Evolutionary conservation across 148 eudicot species (phyloP).

Genomic region (Pouteria glomerata): DNA sequence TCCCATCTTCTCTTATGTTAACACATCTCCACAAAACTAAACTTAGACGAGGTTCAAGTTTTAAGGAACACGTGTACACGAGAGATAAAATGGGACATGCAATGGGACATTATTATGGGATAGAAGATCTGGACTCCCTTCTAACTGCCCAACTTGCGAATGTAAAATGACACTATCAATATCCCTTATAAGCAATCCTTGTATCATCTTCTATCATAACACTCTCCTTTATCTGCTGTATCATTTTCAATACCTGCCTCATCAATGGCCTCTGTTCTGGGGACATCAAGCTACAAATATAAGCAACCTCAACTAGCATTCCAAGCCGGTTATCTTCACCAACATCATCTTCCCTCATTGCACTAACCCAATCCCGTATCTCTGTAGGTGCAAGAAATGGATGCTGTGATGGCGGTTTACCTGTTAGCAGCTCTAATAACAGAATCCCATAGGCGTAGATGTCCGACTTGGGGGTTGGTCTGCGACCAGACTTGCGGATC

Average conservation of each 20-base stretch:
- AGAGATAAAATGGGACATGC: too few relatives aligned
- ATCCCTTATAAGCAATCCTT: too few relatives aligned
- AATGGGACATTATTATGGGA: too few relatives aligned
- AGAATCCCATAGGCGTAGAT: conserved; percentile 60
- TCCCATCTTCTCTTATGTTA: too few relatives aligned
- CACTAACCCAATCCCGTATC: conserved; percentile 51
- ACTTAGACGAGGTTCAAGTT: too few relatives aligned
- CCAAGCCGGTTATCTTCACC: conserved; percentile 39
- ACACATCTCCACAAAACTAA: too few relatives aligned
- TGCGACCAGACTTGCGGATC: conserved; percentile 31
- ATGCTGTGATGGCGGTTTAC: conserved; percentile 54
- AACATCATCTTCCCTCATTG: conserved; percentile 37
- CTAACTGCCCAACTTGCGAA: too few relatives aligned
- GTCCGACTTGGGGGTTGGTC: conserved; percentile 44
- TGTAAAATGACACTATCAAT: too few relatives aligned
- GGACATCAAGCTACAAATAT: conserved; percentile 39
- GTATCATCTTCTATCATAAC: conserved; percentile 14
- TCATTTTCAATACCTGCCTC: conserved; percentile 66
- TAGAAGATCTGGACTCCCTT: too few relatives aligned
- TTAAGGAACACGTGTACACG: too few relatives aligned
- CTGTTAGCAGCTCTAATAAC: conserved; percentile 51
- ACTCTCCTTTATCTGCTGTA: conserved; percentile 50
- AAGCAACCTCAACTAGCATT: conserved; percentile 59
- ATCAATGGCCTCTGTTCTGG: conserved; percentile 62
- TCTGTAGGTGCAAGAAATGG: conserved; percentile 47